A percentile compares a stretch with the other conserved stretches of the same genome.
Evolutionary conservation across 2,329 filamentous ascomycete genomes (phyloP).

Genomic region (Chlorencoelia australis): DNA sequence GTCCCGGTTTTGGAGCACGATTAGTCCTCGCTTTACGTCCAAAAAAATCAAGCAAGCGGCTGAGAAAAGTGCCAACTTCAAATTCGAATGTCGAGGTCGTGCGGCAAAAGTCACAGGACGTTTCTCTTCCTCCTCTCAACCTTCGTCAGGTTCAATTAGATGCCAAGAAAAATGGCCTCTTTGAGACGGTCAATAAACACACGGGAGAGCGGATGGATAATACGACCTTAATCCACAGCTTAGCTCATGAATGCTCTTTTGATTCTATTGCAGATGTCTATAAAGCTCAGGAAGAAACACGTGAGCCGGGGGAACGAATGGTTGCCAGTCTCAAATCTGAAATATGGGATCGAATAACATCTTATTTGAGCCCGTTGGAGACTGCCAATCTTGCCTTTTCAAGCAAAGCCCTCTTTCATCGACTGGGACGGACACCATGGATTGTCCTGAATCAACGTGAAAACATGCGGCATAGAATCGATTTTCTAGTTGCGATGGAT

Average conservation of each 20-base stretch:
- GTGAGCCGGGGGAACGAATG: constrained; percentile 30
- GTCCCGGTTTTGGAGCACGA: too few relatives aligned
- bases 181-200: constrained; percentile 16
- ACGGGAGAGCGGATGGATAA: constrained; percentile 26
- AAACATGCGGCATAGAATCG: constrained; percentile 35
- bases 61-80: constrained; percentile 4
- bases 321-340: constrained; percentile 35
- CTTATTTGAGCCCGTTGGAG: constrained; percentile 35
- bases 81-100: not conserved
- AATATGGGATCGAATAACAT: constrained; percentile 37
- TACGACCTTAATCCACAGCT: constrained; percentile 24
- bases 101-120: not conserved
- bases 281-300: constrained; percentile 6
- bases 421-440: constrained; percentile 34
- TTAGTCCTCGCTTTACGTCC: constrained; percentile 4
- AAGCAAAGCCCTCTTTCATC: constrained; percentile 35
- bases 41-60: constrained; percentile 2
- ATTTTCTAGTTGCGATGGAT: constrained; percentile 43
- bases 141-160: not conserved
- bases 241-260: constrained; percentile 23
- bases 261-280: constrained; percentile 15
- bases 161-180: constrained; percentile 2
- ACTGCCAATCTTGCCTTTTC: constrained; percentile 39
- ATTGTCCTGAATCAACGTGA: constrained; percentile 30
- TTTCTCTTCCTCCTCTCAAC: not conserved